phyloP scores from a whole-genome alignment of 2,329 filamentous ascomycete species.

The Neodidymelliopsis sp. region DNA sequence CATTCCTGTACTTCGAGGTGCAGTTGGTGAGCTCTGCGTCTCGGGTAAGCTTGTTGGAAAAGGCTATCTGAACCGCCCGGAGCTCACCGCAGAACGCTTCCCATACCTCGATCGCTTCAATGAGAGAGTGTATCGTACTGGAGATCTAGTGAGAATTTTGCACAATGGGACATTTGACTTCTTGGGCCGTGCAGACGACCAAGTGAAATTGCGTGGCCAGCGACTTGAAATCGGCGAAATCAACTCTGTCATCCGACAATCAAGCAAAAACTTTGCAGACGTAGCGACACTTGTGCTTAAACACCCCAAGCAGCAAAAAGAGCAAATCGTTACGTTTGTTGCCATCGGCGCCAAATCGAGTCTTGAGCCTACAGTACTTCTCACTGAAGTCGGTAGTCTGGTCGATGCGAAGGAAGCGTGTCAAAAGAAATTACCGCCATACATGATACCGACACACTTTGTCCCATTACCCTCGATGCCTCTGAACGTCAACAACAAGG shows the following conservation, averaged over 20 bases:
- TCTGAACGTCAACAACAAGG: slow-evolving; percentile 88
- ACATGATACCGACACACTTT: slow-evolving; percentile 92
- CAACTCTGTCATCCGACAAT: slow-evolving; percentile 77
- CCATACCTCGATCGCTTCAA: slow-evolving; percentile 63
- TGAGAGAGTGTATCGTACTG: slow-evolving; percentile 78
- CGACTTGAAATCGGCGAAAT: slow-evolving; percentile 91
- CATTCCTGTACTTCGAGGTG: slow-evolving; percentile 76
- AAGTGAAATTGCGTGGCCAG: slow-evolving; percentile 90
- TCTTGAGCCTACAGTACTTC: slow-evolving; percentile 28
- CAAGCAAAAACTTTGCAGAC: slow-evolving; percentile 67
- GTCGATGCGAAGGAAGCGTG: slow-evolving; percentile 62
- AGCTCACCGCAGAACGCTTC: slow-evolving; percentile 81
- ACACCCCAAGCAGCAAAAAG: slow-evolving; percentile 75
- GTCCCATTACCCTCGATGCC: slow-evolving; percentile 76
- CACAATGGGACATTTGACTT: slow-evolving; percentile 87
- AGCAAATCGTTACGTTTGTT: slow-evolving; percentile 81
- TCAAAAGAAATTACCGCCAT: slow-evolving; percentile 72
- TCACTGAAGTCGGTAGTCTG: slow-evolving; percentile 29
- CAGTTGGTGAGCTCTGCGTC: slow-evolving; percentile 86
- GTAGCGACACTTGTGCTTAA: slow-evolving; percentile 79
- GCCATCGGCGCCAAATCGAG: slow-evolving; percentile 35
- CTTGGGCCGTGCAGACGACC: slow-evolving; percentile 85
- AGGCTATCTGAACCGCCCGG: slow-evolving; percentile 81
- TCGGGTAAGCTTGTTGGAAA: slow-evolving; percentile 87
- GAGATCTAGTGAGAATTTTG: slow-evolving; percentile 83